Evolutionary conservation across 306 rosid species (phyloP), one percentile per base, ranked within the genome.

Genomic region (Cucumis melo): DNA sequence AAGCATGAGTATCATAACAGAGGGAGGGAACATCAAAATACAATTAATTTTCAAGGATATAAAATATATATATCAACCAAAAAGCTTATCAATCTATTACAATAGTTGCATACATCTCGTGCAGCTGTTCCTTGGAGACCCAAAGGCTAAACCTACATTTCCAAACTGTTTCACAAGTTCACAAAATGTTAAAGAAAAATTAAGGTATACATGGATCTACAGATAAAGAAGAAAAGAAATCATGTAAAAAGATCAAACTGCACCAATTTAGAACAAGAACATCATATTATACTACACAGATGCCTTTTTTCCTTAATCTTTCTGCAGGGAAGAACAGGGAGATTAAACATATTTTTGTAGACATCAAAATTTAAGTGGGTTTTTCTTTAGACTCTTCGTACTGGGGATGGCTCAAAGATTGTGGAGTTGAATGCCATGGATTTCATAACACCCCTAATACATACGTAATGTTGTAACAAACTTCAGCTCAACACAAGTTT

Each of bases 191-290:
- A 29, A 24, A 51, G 77, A 73, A 73, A 73, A 73, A 73, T 73
- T 44, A 73, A 50, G 77, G 77, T 73, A 73, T 70, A 70, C 75
- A 68, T 29, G 75, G 21, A 70, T 44, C 75, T 70, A 70, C 75
- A 70, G 15, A 70, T 70, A 21, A 65, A 23, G 14, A 55, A 74
- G 48, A 73, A 23, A 55, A 74, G 48, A 73, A 50, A 50, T 51
- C 77, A 53, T 27, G 77, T 50, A 27, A 73, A 24, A 53, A 55
- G 20, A 74, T 55, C 76, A 74, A 74, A 34, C 64, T 56, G 50
- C 64, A 55, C 65, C 76, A 72, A 71, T 71, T 71, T 48, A 71
- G 75, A 70, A 10, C 77, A 73, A 50, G 29, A 73, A 32, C 75
- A 70, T 24, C 58, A 70, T 24, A 70, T 44, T 70, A 46, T 70